These are phyloP conservation scores for Ailanthus altissimus DNA, from an alignment of 345 rosid species.

Conservation along the genomic window DNA sequence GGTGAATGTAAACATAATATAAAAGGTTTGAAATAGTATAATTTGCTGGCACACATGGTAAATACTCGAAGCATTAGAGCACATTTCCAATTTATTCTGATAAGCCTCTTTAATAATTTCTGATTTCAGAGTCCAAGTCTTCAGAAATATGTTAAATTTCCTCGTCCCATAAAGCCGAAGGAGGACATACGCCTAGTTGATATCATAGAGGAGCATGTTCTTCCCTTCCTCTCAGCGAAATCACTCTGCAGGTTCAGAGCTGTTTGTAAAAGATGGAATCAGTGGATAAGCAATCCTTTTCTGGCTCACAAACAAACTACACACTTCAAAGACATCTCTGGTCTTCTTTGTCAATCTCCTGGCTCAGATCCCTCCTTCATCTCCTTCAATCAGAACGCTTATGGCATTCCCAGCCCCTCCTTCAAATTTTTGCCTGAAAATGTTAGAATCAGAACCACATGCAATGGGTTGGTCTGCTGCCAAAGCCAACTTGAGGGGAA, in stretches of 20 bases:
- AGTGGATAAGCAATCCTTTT: conserved; percentile 39
- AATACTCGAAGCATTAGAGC: not conserved
- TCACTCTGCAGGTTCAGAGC: conserved; percentile 40
- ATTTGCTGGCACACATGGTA: not conserved
- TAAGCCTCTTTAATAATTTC: not conserved
- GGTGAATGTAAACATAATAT: not conserved
- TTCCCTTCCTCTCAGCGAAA: conserved; percentile 47
- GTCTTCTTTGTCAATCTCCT: conserved; percentile 37
- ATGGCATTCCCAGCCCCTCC: conserved; percentile 35
- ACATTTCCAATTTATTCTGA: not conserved
- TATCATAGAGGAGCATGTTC: conserved; percentile 28
- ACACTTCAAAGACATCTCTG: conserved; percentile 36
- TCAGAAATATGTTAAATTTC: not conserved
- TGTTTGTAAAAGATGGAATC: conserved; percentile 45
- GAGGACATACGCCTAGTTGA: conserved; percentile 17
- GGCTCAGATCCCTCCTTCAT: conserved; percentile 31
- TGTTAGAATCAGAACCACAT: conserved; percentile 28
- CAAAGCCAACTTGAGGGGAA: conserved; percentile 10
- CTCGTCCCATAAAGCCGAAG: not conserved
- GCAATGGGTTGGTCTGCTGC: conserved; percentile 49
- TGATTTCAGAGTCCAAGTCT: not conserved
- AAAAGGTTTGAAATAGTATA: not conserved
- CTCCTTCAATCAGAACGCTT: conserved; percentile 24
- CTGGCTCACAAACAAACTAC: conserved; percentile 40
- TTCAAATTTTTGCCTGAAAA: conserved; percentile 36